Evolutionary conservation across 83 land plant genomes (phyloP).

Genomic region (Thuja plicata): DNA sequence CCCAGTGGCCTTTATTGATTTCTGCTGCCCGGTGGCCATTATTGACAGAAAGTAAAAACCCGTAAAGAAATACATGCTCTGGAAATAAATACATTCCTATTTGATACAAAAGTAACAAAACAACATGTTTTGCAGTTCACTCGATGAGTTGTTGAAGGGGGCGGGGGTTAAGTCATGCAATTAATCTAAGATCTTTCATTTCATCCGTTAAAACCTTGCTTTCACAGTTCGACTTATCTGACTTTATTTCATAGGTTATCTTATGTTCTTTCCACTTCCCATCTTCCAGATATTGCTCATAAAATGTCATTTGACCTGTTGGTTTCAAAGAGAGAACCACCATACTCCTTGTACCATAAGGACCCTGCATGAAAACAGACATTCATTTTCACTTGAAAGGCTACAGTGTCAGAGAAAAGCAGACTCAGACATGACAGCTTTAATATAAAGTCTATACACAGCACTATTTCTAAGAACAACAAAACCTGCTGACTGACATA

Average conservation of each 20-base stretch:
- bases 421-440: background rate
- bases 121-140: background rate
- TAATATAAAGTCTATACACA: background rate
- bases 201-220: background rate
- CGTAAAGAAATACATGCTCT: background rate
- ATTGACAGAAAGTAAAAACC: background rate
- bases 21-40: background rate
- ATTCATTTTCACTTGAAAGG: background rate
- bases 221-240: background rate
- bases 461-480: background rate
- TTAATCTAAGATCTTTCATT: background rate
- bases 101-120: background rate
- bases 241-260: slow-evolving; percentile 35
- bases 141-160: background rate
- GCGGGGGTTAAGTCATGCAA: background rate
- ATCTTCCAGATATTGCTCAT: slow-evolving; percentile 66
- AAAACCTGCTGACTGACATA: background rate
- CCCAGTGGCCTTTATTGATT: too few relatives aligned
- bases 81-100: background rate
- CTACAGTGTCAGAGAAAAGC: background rate
- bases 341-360: slow-evolving; percentile 83
- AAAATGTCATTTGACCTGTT: slow-evolving; percentile 48
- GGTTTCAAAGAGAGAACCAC: slow-evolving; percentile 41
- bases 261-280: slow-evolving; percentile 67
- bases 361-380: slow-evolving; percentile 44